Percentiles rank a stretch among this genome's conserved stretches.
Evolutionary conservation across 2,329 filamentous ascomycete genomes (phyloP).

Genomic region (Scytalidium sp.): DNA sequence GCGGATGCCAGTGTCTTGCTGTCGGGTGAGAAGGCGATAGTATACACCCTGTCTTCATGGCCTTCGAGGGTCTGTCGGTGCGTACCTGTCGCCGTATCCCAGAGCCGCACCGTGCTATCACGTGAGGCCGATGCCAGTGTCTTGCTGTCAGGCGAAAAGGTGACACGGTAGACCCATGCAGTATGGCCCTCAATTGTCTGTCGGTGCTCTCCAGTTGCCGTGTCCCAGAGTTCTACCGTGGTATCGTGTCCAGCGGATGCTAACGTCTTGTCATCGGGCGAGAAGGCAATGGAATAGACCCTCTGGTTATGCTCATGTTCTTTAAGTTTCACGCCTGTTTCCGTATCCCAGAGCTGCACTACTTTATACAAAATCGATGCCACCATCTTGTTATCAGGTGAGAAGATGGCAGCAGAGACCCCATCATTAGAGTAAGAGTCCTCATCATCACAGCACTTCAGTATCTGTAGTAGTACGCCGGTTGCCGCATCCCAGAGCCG

Average conservation of each 20-base stretch:
- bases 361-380: constrained; percentile 92
- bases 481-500: constrained; percentile 7
- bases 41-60: constrained; percentile 97
- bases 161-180: constrained; percentile 1
- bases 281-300: constrained; percentile 68
- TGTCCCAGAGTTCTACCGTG: constrained; percentile 2
- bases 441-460: too few relatives aligned
- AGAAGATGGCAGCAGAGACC: background rate
- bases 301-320: constrained; percentile 96
- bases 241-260: background rate
- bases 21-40: constrained; percentile 29
- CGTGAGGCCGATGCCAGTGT: background rate
- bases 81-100: constrained; percentile 92
- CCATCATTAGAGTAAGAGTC: too few relatives aligned
- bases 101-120: constrained; percentile 96
- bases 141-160: constrained; percentile 5
- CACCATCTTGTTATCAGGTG: background rate
- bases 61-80: constrained; percentile 81
- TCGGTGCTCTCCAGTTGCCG: background rate
- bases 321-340: constrained; percentile 4
- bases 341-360: constrained; percentile 59
- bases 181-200: constrained; percentile 1
- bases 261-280: background rate
- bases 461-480: background rate
- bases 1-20: background rate